These are phyloP conservation scores for Solanum rostratum DNA, from an alignment of 257 asterid genomes.

Conservation along the genomic window DNA sequence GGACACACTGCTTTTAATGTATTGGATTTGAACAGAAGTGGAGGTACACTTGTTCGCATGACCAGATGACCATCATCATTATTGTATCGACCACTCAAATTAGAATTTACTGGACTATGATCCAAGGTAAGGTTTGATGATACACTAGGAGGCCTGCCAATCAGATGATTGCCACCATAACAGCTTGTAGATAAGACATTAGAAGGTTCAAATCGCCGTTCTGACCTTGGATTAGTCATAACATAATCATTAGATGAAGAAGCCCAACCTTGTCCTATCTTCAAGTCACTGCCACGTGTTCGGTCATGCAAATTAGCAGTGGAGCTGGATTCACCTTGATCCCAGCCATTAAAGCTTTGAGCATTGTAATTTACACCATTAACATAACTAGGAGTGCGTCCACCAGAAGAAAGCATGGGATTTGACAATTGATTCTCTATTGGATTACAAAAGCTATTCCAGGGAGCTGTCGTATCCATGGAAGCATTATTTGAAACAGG, in stretches of 20 bases:
- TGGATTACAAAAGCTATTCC: constrained; percentile 46
- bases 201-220: constrained; percentile 41
- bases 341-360: constrained; percentile 45
- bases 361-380: neutral
- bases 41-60: constrained; percentile 19
- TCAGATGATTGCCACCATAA: constrained; percentile 14
- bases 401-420: constrained; percentile 31
- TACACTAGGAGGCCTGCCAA: constrained; percentile 16
- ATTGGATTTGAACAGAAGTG: constrained; percentile 21
- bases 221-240: constrained; percentile 27
- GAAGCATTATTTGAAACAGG: constrained; percentile 35
- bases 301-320: constrained; percentile 28
- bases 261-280: constrained; percentile 40
- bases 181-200: constrained; percentile 1
- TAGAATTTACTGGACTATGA: constrained; percentile 21
- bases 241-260: constrained; percentile 27
- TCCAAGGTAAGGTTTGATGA: constrained; percentile 16
- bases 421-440: constrained; percentile 41
- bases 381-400: constrained; percentile 16
- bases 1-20: constrained; percentile 23
- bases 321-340: constrained; percentile 79
- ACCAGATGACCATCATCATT: constrained; percentile 12
- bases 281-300: constrained; percentile 17
- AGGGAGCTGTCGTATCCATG: constrained; percentile 37
- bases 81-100: constrained; percentile 19